Conservation (phyloP, 148 eudicot genomes). For the Nepenthes mirabilis region DNA sequence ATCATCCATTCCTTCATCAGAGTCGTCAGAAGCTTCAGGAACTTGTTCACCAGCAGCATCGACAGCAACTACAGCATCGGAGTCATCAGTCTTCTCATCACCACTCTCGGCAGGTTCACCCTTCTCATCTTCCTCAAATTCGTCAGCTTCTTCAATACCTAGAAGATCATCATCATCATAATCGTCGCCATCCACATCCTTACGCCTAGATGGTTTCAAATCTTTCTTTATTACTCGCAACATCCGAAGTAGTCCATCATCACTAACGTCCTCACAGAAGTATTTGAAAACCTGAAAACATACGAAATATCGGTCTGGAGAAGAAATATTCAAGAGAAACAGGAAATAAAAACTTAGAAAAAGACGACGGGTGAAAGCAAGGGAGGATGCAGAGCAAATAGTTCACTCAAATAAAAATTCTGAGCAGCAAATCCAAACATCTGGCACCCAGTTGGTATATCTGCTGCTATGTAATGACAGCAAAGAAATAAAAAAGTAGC, state of each 20-base stretch:
- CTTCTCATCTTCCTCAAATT: slow-evolving; percentile 58
- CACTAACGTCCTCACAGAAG: slow-evolving; percentile 58
- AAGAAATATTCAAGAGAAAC: too few species aligned
- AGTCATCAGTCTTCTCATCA: slow-evolving; percentile 52
- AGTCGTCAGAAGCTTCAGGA: slow-evolving; percentile 52
- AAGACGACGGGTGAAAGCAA: too few species aligned
- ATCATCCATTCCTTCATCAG: slow-evolving; percentile 91
- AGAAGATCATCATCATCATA: slow-evolving; percentile 54
- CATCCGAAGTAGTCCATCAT: slow-evolving; percentile 80
- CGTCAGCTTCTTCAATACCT: slow-evolving; percentile 62
- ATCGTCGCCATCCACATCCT: slow-evolving; percentile 41
- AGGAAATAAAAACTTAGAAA: too few species aligned
- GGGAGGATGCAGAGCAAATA: too few species aligned
- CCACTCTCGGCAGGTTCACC: slow-evolving; percentile 34
- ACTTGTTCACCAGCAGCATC: slow-evolving; percentile 8
- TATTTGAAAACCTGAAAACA: slow-evolving; percentile 69
- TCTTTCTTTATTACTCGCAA: slow-evolving; percentile 85
- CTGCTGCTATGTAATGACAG: too few species aligned
- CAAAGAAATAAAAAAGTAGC: too few species aligned
- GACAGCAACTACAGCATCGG: slow-evolving; percentile 6
- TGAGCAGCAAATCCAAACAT: too few species aligned
- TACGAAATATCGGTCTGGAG: neutral
- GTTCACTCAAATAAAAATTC: too few species aligned
- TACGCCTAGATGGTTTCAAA: slow-evolving; percentile 84
- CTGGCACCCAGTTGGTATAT: too few species aligned